Percentiles rank a stretch among this genome's conserved stretches.
Evolutionary conservation across 805 yeast genomes (phyloP).

Genomic region (Isabelozyma pseudorhagii): DNA sequence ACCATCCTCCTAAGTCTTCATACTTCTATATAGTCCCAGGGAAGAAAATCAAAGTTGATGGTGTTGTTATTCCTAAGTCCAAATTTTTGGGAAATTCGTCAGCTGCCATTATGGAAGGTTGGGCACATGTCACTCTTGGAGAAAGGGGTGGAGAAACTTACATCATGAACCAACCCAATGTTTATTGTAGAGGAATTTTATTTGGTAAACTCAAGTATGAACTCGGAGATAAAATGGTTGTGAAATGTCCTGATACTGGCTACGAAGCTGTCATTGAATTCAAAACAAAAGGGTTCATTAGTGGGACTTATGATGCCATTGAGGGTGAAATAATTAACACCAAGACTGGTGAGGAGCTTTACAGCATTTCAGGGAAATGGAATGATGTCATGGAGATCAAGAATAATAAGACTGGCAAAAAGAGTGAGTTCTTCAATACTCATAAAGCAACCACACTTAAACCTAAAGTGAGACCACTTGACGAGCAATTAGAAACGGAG

Average conservation of each 20-base stretch:
- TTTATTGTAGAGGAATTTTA: constrained; percentile 89
- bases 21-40: constrained; percentile 87
- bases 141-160: constrained; percentile 69
- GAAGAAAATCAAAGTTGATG: constrained; percentile 80
- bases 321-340: constrained; percentile 60
- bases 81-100: constrained; percentile 92
- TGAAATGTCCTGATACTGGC: constrained; percentile 58
- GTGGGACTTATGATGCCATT: constrained; percentile 89
- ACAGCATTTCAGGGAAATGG: constrained; percentile 87
- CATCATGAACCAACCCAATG: constrained; percentile 89
- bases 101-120: constrained; percentile 96
- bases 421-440: constrained; percentile 46
- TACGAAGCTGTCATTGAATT: constrained; percentile 82
- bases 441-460: constrained; percentile 44
- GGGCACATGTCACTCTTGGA: constrained; percentile 65
- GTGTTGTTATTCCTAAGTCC: constrained; percentile 82
- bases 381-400: constrained; percentile 76
- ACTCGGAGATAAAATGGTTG: constrained; percentile 85
- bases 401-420: constrained; percentile 40
- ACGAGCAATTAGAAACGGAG: constrained; percentile 78
- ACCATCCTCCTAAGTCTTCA: constrained; percentile 97
- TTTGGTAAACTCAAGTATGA: constrained; percentile 90
- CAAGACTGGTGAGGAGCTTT: constrained; percentile 49
- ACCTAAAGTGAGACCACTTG: constrained; percentile 75
- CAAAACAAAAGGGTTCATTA: constrained; percentile 89